Evolutionary conservation across 306 rosid species (phyloP).

Genomic region (Lablab purpureus): DNA sequence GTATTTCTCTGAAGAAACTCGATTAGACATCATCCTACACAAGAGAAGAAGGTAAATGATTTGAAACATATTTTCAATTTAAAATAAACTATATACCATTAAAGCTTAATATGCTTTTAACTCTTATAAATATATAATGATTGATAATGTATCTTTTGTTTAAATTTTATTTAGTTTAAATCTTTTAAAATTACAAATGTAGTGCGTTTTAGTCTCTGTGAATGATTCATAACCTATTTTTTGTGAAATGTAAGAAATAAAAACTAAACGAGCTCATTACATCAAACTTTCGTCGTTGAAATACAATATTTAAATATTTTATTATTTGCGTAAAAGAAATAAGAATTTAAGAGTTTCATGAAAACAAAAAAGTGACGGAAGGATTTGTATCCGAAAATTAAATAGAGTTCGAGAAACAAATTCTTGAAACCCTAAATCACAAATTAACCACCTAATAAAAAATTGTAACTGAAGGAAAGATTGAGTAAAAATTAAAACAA

Average conservation of each 20-base stretch:
- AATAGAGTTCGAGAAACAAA: neutral
- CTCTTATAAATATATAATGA: no score
- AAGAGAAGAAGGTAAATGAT: neutral
- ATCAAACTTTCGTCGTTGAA: neutral
- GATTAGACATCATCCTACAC: neutral
- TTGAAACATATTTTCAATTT: neutral
- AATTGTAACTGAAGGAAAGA: neutral
- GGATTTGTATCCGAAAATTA: neutral
- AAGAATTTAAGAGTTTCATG: neutral
- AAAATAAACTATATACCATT: neutral
- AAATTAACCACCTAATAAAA: neutral
- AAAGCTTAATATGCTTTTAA: no score
- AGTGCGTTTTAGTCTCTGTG: no score
- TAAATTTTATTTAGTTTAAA: no score
- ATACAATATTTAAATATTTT: neutral
- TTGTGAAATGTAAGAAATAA: no score
- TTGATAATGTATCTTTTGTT: no score
- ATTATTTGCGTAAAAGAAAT: neutral
- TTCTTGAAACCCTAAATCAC: neutral
- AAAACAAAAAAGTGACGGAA: neutral
- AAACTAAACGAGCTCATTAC: neutral
- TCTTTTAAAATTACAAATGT: no score
- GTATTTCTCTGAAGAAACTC: neutral
- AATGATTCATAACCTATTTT: no score
- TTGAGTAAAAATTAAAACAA: neutral